Evolutionary conservation across 352 stramenopile genomes (phyloP), one percentile per base, ranked within the genome.

Genomic region (Pythium aristosporum): DNA sequence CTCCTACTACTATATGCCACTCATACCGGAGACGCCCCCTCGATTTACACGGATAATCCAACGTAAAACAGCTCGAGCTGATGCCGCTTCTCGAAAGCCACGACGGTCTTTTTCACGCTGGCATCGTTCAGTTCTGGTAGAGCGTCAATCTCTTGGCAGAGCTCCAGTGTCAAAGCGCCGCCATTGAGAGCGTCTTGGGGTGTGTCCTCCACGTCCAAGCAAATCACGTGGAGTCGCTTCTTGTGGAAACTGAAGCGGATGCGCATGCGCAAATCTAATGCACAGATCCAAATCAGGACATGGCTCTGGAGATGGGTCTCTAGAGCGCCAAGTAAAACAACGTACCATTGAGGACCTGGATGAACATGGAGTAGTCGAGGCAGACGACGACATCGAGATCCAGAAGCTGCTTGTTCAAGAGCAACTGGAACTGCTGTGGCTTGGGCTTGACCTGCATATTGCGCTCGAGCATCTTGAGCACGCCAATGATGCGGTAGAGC

Each of bases 341-440:
- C 62, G 53, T 48, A 71, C 64, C 64, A 18, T 71, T 63, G 16
- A 71, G 42, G 7, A 71, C 39, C 7, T 18, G 25, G 16, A 71
- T 67, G 25, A 71, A 71, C 57, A 71, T 64, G 16, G 44, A 20
- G 18, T 79, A 72, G 63, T 88, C 79, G 53, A 88, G 80, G 53
- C 76, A 87, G 11, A 88, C 47, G n/a, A 85, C 63, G 7, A 88
- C 75, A 41, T 87, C 76, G 9, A 87, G 55, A 13, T 70, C 37
- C 13, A 60, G 34, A 6, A 85, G 51, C 20, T 87, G 71, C 47
- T 76, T 69, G 44, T 68, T 68, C 36, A 52, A 44, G n/a, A 76
- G 68, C 21, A 76, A 63, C 47, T 88, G 79, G 55, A 71, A 87
- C 56, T 70, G 71, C 63, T 83, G 66, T n/a, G 79, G 79, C 16